These are phyloP conservation scores for Parachaetomium inaequale DNA, from an alignment of 495 filamentous ascomycete genomes.

Conservation along the genomic window DNA sequence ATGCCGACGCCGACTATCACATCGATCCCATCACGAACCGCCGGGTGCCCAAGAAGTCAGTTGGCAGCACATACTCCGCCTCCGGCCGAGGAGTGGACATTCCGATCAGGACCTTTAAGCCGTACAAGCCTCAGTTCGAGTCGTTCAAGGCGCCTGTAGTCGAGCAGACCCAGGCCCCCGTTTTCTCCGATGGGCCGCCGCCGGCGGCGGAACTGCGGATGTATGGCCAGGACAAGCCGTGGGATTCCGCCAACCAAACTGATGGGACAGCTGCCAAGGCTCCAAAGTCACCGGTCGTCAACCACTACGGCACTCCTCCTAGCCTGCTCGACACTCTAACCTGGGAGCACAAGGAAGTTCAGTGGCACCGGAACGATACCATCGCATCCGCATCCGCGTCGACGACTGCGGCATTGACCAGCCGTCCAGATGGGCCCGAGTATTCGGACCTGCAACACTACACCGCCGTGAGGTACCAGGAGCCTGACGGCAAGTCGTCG, in stretches of 20 bases:
- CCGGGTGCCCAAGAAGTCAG: slow-evolving; percentile 40
- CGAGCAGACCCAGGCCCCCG: slow-evolving; percentile 21
- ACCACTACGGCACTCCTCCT: slow-evolving; percentile 14
- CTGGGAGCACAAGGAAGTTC: slow-evolving; percentile 19
- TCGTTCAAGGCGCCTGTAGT: slow-evolving; percentile 21
- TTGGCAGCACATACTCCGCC: neutral
- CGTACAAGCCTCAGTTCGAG: slow-evolving; percentile 41
- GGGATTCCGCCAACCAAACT: no score
- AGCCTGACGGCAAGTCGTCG: slow-evolving; percentile 26
- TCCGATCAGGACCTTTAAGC: slow-evolving; percentile 36
- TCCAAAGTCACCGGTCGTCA: slow-evolving; percentile 5
- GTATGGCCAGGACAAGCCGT: no score
- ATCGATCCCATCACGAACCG: slow-evolving; percentile 63
- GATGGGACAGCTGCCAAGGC: slow-evolving; percentile 19
- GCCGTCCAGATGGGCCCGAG: slow-evolving; percentile 2
- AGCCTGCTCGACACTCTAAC: slow-evolving; percentile 16
- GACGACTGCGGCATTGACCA: neutral
- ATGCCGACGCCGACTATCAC: slow-evolving; percentile 36
- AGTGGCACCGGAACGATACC: slow-evolving; percentile 25
- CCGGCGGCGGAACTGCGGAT: no score
- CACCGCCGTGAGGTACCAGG: slow-evolving; percentile 22
- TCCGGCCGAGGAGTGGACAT: slow-evolving; percentile 24
- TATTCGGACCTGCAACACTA: slow-evolving; percentile 31
- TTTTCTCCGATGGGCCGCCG: no score
- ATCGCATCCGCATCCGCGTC: slow-evolving; percentile 14